Evolutionary conservation across 2,329 filamentous ascomycete genomes (phyloP).

Genomic region (Beauveria asiatica): DNA sequence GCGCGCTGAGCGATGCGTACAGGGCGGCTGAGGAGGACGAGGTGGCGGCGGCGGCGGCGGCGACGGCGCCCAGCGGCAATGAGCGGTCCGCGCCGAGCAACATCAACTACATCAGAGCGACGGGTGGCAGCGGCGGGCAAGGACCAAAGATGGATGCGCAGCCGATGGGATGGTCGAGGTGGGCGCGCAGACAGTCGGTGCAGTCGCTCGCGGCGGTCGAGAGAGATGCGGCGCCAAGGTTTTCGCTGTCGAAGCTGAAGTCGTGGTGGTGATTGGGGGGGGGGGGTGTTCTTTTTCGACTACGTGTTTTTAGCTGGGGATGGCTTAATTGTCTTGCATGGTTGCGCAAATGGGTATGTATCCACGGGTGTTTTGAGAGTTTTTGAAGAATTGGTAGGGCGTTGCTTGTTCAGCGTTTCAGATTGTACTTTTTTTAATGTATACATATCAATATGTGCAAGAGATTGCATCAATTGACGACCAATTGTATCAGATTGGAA

Average conservation of each 20-base stretch:
- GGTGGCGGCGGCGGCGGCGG: too few species aligned
- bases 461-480: background rate
- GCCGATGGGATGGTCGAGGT: background rate
- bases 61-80: background rate
- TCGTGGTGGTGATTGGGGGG: background rate
- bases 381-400: background rate
- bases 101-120: background rate
- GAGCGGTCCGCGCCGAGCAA: background rate
- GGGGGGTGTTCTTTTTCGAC: background rate
- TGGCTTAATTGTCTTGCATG: background rate
- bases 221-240: background rate
- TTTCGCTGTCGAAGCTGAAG: background rate
- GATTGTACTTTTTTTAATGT: background rate
- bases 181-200: background rate
- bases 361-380: background rate
- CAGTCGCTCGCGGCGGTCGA: slow-evolving; percentile 5
- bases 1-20: background rate
- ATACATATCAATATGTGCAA: background rate
- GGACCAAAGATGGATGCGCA: background rate
- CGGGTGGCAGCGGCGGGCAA: background rate
- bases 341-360: too few species aligned
- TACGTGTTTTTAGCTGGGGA: too few species aligned
- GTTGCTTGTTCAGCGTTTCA: background rate
- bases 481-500: too few species aligned
- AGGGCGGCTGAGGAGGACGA: background rate